These are phyloP conservation scores for Penicillium sp. DNA, from an alignment of 2,329 filamentous ascomycete genomes.

Conservation along the genomic window DNA sequence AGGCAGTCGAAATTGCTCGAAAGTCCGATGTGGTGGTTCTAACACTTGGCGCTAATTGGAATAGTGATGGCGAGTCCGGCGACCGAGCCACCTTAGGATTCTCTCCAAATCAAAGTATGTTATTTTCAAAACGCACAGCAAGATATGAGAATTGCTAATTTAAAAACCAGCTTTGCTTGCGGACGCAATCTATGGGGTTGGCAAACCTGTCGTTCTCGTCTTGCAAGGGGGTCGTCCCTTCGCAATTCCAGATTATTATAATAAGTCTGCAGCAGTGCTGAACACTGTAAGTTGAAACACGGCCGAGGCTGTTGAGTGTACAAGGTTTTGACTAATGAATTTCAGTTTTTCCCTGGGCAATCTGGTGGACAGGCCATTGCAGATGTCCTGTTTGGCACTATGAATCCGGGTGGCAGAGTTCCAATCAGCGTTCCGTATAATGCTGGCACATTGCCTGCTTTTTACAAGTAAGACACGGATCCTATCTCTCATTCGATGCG, in stretches of 20 bases:
- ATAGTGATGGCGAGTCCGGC: slow-evolving; percentile 47
- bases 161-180: slow-evolving; percentile 30
- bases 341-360: slow-evolving; percentile 9
- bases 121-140: rapidly evolving
- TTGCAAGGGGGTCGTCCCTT: slow-evolving; percentile 43
- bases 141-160: not conserved
- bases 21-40: slow-evolving; percentile 43
- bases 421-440: slow-evolving; percentile 9
- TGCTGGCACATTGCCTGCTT: slow-evolving; percentile 5
- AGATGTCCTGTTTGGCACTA: slow-evolving; percentile 2
- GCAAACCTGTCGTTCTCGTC: slow-evolving; percentile 45
- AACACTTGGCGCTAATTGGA: slow-evolving; percentile 47
- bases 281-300: slow-evolving; percentile 28
- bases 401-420: slow-evolving; percentile 6
- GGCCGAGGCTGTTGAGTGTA: not conserved
- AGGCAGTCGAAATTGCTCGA: slow-evolving; percentile 39
- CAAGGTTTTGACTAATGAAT: not conserved
- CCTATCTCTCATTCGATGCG: not conserved
- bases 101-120: slow-evolving; percentile 36
- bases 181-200: slow-evolving; percentile 37
- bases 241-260: slow-evolving; percentile 35
- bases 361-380: slow-evolving; percentile 10
- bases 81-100: slow-evolving; percentile 43
- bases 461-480: slow-evolving; percentile 4
- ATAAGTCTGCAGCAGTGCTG: slow-evolving; percentile 41